Evolutionary conservation across 257 asterid genomes (phyloP).

Genomic region (Fraxinus americana): DNA sequence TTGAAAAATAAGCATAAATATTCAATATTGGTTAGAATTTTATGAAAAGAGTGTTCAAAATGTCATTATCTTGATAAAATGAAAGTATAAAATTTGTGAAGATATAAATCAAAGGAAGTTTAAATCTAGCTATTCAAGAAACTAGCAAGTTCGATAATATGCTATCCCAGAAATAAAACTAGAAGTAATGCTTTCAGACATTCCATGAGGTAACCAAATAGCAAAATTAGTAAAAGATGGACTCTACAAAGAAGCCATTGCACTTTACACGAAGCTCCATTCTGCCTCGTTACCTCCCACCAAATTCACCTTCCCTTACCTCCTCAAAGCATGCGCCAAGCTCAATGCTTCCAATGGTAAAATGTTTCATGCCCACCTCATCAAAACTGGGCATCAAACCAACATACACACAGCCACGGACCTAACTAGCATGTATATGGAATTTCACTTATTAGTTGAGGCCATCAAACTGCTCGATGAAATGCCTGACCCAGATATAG

Average conservation of each 20-base stretch:
- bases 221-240: constrained; percentile 67
- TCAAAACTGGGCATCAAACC: constrained; percentile 52
- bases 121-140: too few relatives aligned
- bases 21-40: too few relatives aligned
- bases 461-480: constrained; percentile 79
- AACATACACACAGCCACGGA: constrained; percentile 60
- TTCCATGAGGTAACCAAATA: constrained; percentile 60
- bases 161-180: not conserved
- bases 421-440: constrained; percentile 64
- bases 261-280: constrained; percentile 51
- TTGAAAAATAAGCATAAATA: too few relatives aligned
- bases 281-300: constrained; percentile 50
- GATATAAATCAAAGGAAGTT: too few relatives aligned
- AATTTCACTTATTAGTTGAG: constrained; percentile 36
- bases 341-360: constrained; percentile 55
- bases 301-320: constrained; percentile 73
- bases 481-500: constrained; percentile 58
- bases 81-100: too few relatives aligned
- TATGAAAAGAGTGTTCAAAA: too few relatives aligned
- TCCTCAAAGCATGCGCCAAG: constrained; percentile 82
- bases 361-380: constrained; percentile 69
- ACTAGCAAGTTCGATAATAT: not conserved
- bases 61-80: too few relatives aligned
- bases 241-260: constrained; percentile 66
- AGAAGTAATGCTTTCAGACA: not conserved